phyloP scores from a whole-genome alignment of 1,139 yeast genomes.

The Hyphopichia pseudoburtonii region DNA sequence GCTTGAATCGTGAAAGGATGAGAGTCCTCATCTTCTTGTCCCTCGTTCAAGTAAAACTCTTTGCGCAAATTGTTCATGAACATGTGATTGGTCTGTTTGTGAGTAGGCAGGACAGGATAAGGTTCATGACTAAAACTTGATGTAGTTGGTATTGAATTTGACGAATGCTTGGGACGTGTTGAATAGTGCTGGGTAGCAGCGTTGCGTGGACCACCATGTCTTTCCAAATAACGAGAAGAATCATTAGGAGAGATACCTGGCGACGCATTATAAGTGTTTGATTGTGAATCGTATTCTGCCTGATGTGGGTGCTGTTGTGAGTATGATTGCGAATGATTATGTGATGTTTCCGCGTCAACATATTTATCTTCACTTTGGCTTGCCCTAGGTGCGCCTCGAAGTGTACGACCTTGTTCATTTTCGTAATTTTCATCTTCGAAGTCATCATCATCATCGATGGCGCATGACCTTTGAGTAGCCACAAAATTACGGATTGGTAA shows the following conservation, averaged over 20 bases:
- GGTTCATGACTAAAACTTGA: conserved; percentile 9
- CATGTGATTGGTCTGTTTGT: conserved; percentile 5
- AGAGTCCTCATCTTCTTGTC: conserved; percentile 26
- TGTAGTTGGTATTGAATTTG: conserved; percentile 3
- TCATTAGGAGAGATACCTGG: conserved; percentile 1
- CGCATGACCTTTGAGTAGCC: background rate
- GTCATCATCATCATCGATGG: conserved; percentile 2
- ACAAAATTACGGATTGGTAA: conserved; percentile 32
- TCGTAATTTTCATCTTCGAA: background rate
- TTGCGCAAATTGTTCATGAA: conserved; percentile 14
- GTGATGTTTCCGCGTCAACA: background rate
- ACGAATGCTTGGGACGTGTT: conserved; percentile 4
- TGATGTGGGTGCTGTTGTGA: too few species aligned
- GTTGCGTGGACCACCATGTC: conserved; percentile 3
- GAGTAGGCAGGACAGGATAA: conserved; percentile 3
- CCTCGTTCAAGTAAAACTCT: conserved; percentile 27
- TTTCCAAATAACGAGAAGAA: background rate
- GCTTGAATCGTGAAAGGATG: conserved; percentile 11
- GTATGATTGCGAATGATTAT: too few species aligned
- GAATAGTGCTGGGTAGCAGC: conserved; percentile 8
- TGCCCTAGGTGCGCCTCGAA: too few species aligned
- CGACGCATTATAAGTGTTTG: background rate
- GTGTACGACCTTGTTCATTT: too few species aligned
- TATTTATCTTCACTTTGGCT: too few species aligned
- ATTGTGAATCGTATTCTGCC: too few species aligned